phyloP scores from a whole-genome alignment of 345 rosid species.

The Pelargonium nanum region DNA sequence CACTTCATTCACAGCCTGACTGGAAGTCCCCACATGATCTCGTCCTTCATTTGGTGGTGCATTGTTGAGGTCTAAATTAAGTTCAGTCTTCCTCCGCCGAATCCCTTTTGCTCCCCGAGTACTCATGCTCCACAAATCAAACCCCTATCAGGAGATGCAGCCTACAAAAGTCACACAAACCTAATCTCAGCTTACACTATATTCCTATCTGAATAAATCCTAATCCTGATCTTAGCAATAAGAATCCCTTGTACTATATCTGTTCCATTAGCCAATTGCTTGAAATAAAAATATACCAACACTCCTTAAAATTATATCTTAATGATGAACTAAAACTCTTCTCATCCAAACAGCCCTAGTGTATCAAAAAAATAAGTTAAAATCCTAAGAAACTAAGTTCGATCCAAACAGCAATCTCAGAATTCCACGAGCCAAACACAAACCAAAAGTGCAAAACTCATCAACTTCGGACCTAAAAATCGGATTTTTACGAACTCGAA shows the following conservation, averaged over 20 bases:
- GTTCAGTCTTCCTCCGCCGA: conserved; percentile 38
- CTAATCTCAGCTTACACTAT: no score
- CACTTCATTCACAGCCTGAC: conserved; percentile 13
- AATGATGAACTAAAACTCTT: no score
- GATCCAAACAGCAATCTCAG: background rate
- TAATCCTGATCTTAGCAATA: no score
- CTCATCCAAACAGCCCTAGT: no score
- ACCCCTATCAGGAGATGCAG: background rate
- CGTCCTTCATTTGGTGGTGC: conserved; percentile 42
- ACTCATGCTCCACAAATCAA: conserved; percentile 28
- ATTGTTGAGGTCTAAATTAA: conserved; percentile 36
- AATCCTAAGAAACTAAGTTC: background rate
- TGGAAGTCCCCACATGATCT: conserved; percentile 49
- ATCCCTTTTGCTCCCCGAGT: conserved; percentile 31
- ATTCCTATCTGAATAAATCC: no score
- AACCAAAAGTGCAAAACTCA: background rate
- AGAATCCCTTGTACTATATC: no score
- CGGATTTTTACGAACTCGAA: background rate
- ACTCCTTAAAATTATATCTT: no score
- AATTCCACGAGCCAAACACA: background rate
- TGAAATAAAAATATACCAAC: no score
- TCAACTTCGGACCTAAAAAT: background rate
- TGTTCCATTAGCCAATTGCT: no score
- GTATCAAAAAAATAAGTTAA: no score
- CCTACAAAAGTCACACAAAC: no score